Percentiles rank a stretch among this genome's conserved stretches.
Conservation (phyloP, 2,329 filamentous ascomycete species). For the Septoria petroselini region DNA sequence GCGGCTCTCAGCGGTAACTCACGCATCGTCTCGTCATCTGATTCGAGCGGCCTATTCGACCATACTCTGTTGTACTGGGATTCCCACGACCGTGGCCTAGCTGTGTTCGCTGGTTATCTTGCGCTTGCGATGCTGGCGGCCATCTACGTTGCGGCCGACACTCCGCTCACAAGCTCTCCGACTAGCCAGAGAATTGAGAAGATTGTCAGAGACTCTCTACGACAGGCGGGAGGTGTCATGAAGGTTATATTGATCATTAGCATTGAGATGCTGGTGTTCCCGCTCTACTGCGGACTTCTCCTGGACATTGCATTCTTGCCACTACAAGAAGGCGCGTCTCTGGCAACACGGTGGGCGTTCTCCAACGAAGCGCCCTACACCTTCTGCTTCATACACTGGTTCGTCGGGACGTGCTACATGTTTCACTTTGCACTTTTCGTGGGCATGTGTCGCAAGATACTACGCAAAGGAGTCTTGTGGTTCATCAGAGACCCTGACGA, state of each 20-base stretch:
- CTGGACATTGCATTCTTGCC: constrained; percentile 86
- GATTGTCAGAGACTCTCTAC: constrained; percentile 73
- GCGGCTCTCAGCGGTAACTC: constrained; percentile 27
- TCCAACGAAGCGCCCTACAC: constrained; percentile 76
- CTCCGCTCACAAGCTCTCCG: constrained; percentile 65
- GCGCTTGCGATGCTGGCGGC: constrained; percentile 71
- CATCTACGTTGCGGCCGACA: constrained; percentile 72
- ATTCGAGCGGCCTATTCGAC: constrained; percentile 34
- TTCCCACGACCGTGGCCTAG: constrained; percentile 59
- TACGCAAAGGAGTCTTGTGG: constrained; percentile 91
- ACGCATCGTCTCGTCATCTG: constrained; percentile 22
- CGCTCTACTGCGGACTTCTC: constrained; percentile 88
- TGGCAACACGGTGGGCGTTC: constrained; percentile 75
- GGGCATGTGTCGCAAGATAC: constrained; percentile 97
- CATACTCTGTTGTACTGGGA: constrained; percentile 45
- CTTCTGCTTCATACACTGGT: constrained; percentile 97
- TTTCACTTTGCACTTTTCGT: constrained; percentile 99
- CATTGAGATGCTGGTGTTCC: constrained; percentile 98
- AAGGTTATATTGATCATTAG: constrained; percentile 98
- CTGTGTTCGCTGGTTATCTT: constrained; percentile 76
- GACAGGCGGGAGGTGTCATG: constrained; percentile 93
- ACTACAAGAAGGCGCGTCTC: constrained; percentile 76
- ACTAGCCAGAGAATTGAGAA: constrained; percentile 63
- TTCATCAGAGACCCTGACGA: constrained; percentile 98
- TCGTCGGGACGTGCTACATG: constrained; percentile 98